phyloP scores from a whole-genome alignment of 1,139 yeast genomes.

The Spathaspora sp. region DNA sequence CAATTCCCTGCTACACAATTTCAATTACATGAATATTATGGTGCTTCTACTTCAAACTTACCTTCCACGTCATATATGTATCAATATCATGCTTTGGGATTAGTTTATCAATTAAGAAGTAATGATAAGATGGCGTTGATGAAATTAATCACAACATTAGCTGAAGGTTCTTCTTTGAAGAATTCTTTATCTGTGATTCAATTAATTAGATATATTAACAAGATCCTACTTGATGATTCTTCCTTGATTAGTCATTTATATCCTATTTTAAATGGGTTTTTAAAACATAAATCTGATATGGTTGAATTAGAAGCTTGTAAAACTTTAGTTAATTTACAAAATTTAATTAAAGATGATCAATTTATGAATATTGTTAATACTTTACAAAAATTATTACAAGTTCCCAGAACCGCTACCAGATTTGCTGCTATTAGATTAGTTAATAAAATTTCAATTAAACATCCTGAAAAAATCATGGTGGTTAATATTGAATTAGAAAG shows the following conservation, averaged over 20 bases:
- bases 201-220: constrained; percentile 78
- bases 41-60: constrained; percentile 47
- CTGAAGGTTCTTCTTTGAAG: constrained; percentile 60
- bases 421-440: constrained; percentile 92
- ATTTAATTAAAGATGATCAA: constrained; percentile 60
- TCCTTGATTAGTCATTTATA: constrained; percentile 55
- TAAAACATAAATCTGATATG: constrained; percentile 82
- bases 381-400: constrained; percentile 75
- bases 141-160: constrained; percentile 82
- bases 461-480: constrained; percentile 74
- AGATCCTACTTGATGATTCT: constrained; percentile 61
- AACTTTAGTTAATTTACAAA: constrained; percentile 64
- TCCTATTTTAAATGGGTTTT: constrained; percentile 68
- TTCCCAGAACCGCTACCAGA: constrained; percentile 86
- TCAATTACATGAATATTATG: constrained; percentile 54
- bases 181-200: constrained; percentile 80
- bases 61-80: constrained; percentile 77
- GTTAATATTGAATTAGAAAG: constrained; percentile 79
- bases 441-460: constrained; percentile 77
- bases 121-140: constrained; percentile 94
- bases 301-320: constrained; percentile 95
- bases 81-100: constrained; percentile 94
- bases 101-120: constrained; percentile 81
- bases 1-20: constrained; percentile 60
- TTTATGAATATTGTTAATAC: constrained; percentile 64